Percentiles rank a stretch among this genome's conserved stretches.
phyloP scores from a whole-genome alignment of 208 protist species.

The Trichomonas tenax region DNA sequence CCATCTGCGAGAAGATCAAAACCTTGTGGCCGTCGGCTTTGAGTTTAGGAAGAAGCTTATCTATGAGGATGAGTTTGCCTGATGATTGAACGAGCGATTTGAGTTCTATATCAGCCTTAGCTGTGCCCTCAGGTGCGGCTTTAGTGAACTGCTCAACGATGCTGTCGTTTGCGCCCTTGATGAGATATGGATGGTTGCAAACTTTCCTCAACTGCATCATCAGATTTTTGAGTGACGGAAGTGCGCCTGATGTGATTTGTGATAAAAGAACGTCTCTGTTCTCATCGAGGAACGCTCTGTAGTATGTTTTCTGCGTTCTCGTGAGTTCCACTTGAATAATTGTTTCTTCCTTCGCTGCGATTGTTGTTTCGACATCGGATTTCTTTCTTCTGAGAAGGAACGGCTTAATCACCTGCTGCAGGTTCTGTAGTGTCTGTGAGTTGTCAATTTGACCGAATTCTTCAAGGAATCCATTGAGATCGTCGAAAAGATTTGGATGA shows the following conservation, averaged over 20 bases:
- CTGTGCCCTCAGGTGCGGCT: conserved; percentile 54
- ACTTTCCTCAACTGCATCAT: conserved; percentile 50
- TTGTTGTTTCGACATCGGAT: conserved; percentile 66
- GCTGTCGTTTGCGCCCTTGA: conserved; percentile 64
- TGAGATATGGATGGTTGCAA: conserved; percentile 81
- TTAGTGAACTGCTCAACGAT: conserved; percentile 53
- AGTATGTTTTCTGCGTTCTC: conserved; percentile 58
- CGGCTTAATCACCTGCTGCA: conserved; percentile 42
- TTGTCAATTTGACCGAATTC: conserved; percentile 38
- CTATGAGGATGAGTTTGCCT: conserved; percentile 52
- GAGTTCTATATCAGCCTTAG: not conserved
- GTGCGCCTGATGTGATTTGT: not conserved
- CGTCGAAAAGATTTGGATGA: conserved; percentile 50
- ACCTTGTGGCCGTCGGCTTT: conserved; percentile 62
- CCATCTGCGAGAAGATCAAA: conserved; percentile 82
- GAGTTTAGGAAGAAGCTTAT: conserved; percentile 57
- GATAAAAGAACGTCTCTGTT: not conserved
- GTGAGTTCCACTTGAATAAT: conserved; percentile 54
- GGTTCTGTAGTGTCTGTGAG: conserved; percentile 19
- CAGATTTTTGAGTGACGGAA: conserved; percentile 23
- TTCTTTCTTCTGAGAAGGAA: conserved; percentile 77
- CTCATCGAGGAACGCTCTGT: conserved; percentile 42
- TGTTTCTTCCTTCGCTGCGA: conserved; percentile 57
- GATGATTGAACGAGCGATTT: conserved; percentile 40
- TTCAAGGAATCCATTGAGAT: conserved; percentile 25